Conservation (phyloP, 495 filamentous ascomycete species). For the Hypoxylon fuscum region DNA sequence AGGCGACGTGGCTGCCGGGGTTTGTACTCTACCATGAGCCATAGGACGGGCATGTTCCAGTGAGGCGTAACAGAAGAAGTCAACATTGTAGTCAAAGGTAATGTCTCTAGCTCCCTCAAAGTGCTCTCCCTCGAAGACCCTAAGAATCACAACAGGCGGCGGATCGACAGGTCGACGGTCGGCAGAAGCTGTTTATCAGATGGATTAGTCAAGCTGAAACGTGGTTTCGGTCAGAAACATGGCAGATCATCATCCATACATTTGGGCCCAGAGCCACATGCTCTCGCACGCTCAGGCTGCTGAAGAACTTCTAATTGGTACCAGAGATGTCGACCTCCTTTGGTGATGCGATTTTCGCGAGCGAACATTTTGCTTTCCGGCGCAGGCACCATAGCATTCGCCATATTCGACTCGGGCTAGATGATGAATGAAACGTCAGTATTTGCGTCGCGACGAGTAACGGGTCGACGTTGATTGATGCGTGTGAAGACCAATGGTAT, state of each 20-base stretch:
- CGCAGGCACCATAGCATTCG: constrained; percentile 53
- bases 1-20: constrained; percentile 69
- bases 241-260: constrained; percentile 64
- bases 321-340: constrained; percentile 79
- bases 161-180: constrained; percentile 97
- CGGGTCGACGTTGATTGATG: background rate
- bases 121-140: constrained; percentile 80
- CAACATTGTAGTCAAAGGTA: constrained; percentile 92
- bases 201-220: constrained; percentile 15
- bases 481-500: constrained; percentile 11
- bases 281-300: constrained; percentile 93
- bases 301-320: constrained; percentile 90
- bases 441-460: constrained; percentile 1
- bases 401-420: constrained; percentile 49
- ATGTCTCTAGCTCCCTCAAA: constrained; percentile 71
- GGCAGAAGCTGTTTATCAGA: constrained; percentile 75
- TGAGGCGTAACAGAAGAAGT: constrained; percentile 97
- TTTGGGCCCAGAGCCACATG: constrained; percentile 94
- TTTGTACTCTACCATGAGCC: constrained; percentile 78
- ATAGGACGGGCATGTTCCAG: constrained; percentile 88
- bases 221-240: constrained; percentile 7
- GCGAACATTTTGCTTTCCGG: constrained; percentile 55
- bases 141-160: constrained; percentile 93
- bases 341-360: constrained; percentile 71
- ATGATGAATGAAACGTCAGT: constrained; percentile 22